phyloP scores from a whole-genome alignment of 2,329 filamentous ascomycete genomes.

The Monilinia laxa region DNA sequence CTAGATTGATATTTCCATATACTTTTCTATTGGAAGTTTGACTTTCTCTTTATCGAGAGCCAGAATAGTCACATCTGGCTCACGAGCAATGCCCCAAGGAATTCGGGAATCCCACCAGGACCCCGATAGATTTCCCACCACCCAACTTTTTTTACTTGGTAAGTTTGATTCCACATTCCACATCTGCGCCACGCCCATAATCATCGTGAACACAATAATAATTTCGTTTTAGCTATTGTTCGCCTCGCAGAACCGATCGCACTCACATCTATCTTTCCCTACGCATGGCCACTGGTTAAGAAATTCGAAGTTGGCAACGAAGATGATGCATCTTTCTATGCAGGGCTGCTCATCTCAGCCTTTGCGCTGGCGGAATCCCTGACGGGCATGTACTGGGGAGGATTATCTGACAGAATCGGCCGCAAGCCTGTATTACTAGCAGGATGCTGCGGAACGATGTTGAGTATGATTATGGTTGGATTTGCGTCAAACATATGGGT shows the following conservation, averaged over 20 bases:
- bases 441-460: constrained; percentile 78
- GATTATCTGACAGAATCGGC: constrained; percentile 76
- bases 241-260: constrained; percentile 91
- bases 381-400: constrained; percentile 87
- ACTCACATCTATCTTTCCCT: constrained; percentile 89
- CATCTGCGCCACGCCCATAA: constrained; percentile 14
- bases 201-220: constrained; percentile 20
- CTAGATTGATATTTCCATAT: background rate
- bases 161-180: constrained; percentile 41
- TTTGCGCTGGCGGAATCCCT: constrained; percentile 79
- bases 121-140: constrained; percentile 73
- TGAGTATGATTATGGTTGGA: constrained; percentile 80
- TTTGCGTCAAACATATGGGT: constrained; percentile 82
- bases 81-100: constrained; percentile 36
- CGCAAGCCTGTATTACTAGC: constrained; percentile 82
- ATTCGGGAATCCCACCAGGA: constrained; percentile 48
- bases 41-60: constrained; percentile 7
- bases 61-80: constrained; percentile 31
- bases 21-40: background rate
- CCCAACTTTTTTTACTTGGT: constrained; percentile 85
- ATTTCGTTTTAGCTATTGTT: constrained; percentile 68
- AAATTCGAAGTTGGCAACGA: constrained; percentile 70
- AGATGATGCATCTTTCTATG: constrained; percentile 80
- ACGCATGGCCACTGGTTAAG: constrained; percentile 82
- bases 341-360: constrained; percentile 82